phyloP scores from a whole-genome alignment of 2,329 filamentous ascomycete species.

The Aspergillaceae sp. region DNA sequence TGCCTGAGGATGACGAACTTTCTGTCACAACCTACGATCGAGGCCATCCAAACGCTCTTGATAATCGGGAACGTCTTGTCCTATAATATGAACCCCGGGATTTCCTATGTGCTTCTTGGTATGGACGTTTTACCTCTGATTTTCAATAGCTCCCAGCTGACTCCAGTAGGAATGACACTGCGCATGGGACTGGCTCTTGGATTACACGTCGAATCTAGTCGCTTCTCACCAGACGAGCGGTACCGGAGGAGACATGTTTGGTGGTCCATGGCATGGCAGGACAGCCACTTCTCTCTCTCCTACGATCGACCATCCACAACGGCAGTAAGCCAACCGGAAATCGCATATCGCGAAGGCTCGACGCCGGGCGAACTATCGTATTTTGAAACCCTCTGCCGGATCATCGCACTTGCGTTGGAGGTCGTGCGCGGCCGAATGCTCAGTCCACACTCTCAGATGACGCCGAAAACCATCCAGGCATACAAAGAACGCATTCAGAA shows the following conservation, averaged over 20 bases:
- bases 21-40: constrained; percentile 51
- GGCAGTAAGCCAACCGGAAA: constrained; percentile 45
- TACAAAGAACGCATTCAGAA: constrained; percentile 50
- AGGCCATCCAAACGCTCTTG: constrained; percentile 54
- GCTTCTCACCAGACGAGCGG: constrained; percentile 42
- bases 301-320: constrained; percentile 52
- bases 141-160: constrained; percentile 2
- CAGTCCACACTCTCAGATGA: constrained; percentile 45
- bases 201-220: constrained; percentile 50
- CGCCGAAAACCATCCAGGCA: constrained; percentile 46
- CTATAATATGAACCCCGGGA: constrained; percentile 57
- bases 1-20: constrained; percentile 57
- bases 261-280: constrained; percentile 59
- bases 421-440: constrained; percentile 52
- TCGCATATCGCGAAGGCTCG: constrained; percentile 41
- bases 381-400: constrained; percentile 50
- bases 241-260: constrained; percentile 38
- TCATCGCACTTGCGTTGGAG: constrained; percentile 46
- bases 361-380: constrained; percentile 45
- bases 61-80: constrained; percentile 55
- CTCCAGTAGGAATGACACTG: constrained; percentile 44
- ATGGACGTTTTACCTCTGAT: constrained; percentile 2
- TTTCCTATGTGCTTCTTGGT: constrained; percentile 53
- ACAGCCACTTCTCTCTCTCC: constrained; percentile 54
- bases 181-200: constrained; percentile 54